phyloP scores from a whole-genome alignment of 2,329 filamentous ascomycete genomes.

The Sclerotiophoma versabilis region DNA sequence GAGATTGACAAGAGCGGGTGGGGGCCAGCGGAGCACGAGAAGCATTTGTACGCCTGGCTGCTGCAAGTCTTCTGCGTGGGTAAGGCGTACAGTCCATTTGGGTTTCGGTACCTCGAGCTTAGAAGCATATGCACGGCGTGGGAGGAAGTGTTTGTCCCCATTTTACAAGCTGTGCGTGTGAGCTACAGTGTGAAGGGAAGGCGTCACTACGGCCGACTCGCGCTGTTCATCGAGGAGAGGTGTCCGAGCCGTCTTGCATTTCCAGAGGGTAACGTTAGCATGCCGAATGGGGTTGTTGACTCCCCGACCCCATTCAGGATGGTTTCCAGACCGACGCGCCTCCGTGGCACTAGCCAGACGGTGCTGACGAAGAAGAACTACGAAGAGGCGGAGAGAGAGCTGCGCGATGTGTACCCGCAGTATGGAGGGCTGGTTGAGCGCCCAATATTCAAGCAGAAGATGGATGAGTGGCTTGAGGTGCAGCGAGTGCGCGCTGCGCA shows the following conservation, averaged over 20 bases:
- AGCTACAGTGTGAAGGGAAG: constrained; percentile 38
- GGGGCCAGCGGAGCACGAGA: constrained; percentile 38
- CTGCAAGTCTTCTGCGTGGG: constrained; percentile 44
- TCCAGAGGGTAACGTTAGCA: constrained; percentile 35
- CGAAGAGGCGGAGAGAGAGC: constrained; percentile 36
- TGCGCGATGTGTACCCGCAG: constrained; percentile 38
- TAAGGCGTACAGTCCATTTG: constrained; percentile 35
- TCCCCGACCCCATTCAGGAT: constrained; percentile 35
- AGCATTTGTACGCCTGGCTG: constrained; percentile 43
- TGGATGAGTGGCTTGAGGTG: constrained; percentile 38
- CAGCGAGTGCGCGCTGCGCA: constrained; percentile 30
- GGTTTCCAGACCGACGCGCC: constrained; percentile 22
- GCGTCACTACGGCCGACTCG: constrained; percentile 41
- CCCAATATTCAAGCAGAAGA: constrained; percentile 36
- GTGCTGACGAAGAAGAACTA: constrained; percentile 31
- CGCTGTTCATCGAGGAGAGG: constrained; percentile 38
- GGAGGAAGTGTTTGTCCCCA: constrained; percentile 40
- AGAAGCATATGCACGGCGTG: constrained; percentile 38
- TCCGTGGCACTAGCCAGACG: neutral
- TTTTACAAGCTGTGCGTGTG: constrained; percentile 38
- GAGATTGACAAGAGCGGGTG: constrained; percentile 39
- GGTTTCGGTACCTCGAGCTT: constrained; percentile 39
- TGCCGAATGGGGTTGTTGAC: constrained; percentile 15
- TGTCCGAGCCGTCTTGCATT: constrained; percentile 42
- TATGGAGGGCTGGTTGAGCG: constrained; percentile 44